phyloP scores from a whole-genome alignment of 345 rosid species.

The Acer campestre region DNA sequence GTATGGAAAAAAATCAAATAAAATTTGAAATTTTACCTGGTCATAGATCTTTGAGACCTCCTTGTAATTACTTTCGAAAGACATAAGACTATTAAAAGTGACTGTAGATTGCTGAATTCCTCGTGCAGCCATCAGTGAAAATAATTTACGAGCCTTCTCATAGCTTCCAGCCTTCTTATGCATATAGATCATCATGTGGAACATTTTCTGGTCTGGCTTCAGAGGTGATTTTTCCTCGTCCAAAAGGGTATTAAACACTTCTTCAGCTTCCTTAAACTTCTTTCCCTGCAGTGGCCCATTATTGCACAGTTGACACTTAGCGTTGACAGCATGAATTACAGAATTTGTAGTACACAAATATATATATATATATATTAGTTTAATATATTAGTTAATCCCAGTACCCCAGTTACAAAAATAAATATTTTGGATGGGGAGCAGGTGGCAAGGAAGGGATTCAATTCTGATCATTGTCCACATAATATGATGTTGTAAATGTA shows the following conservation, averaged over 20 bases:
- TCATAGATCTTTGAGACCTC: slow-evolving; percentile 97
- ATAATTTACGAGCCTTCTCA: slow-evolving; percentile 78
- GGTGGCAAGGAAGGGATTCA: not conserved
- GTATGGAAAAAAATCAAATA: not conserved
- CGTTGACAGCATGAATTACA: slow-evolving; percentile 5
- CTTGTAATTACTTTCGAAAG: slow-evolving; percentile 85
- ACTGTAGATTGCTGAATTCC: slow-evolving; percentile 76
- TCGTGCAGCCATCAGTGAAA: slow-evolving; percentile 71
- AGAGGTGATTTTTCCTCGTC: slow-evolving; percentile 63
- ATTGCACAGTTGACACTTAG: slow-evolving; percentile 9
- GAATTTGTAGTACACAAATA: not conserved
- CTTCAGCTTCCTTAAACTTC: slow-evolving; percentile 86
- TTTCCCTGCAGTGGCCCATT: slow-evolving; percentile 50
- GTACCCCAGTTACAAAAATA: not conserved
- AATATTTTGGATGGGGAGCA: not conserved
- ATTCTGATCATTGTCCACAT: not conserved
- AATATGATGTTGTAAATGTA: not conserved
- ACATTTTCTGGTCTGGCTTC: slow-evolving; percentile 93
- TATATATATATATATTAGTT: too few relatives aligned
- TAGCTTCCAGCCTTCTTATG: slow-evolving; percentile 84
- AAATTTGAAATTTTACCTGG: slow-evolving; percentile 51
- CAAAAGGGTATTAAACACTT: slow-evolving; percentile 76
- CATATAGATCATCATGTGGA: slow-evolving; percentile 95
- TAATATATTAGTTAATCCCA: not conserved
- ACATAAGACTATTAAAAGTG: slow-evolving; percentile 91